Evolutionary conservation across 2,329 filamentous ascomycete genomes (phyloP), one percentile per base, ranked within the genome.

Genomic region (Fusarium anthophilum): DNA sequence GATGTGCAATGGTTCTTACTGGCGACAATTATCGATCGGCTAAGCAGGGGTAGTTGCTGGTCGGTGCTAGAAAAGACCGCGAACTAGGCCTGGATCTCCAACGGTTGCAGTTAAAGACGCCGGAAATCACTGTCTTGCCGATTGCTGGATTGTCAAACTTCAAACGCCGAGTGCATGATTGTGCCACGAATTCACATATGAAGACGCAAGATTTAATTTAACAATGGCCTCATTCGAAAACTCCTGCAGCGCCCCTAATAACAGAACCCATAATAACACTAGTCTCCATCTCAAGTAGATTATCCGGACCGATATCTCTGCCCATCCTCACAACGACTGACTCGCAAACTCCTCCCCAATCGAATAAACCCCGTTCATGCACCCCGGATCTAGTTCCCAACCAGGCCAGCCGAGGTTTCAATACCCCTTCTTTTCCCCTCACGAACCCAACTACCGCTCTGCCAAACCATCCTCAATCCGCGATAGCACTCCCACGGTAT

Each of bases 331-430:
- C 43, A 13, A 17, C 20, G 8, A 51, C 41, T 59, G 43, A 59
- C n/a, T 68, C 63, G 48, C 50, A 69, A 64, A 15, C 24, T 7
- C 38, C 22, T n/a, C 39, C 66, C 39, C 22, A 30, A 48, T 56
- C 14, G 22, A 32, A 32, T 43, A 2, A 26, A 28, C n/a, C 39
- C 20, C 13, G 35, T 43, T 53, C 47, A 68, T 69, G 65, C 41
- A 66, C 61, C 68, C 61, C 67, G 61, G 67, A 62, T 66, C 32
- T 43, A 35, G 12, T 54, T 63, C 63, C 69, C 44, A 71, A 50
- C 62, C 22, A 14, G 57, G 62, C n/a, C 70, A 60, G 45, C 69
- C 69, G 68, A 71, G 69, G 68, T 71, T 67, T 63, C n/a, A 47
- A 20, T 12, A 48, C 28, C n/a, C 47, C 35, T 55, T 39, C 56